Evolutionary conservation across 768 basidiomycete species (phyloP).

Genomic region (Boletus huronensis): DNA sequence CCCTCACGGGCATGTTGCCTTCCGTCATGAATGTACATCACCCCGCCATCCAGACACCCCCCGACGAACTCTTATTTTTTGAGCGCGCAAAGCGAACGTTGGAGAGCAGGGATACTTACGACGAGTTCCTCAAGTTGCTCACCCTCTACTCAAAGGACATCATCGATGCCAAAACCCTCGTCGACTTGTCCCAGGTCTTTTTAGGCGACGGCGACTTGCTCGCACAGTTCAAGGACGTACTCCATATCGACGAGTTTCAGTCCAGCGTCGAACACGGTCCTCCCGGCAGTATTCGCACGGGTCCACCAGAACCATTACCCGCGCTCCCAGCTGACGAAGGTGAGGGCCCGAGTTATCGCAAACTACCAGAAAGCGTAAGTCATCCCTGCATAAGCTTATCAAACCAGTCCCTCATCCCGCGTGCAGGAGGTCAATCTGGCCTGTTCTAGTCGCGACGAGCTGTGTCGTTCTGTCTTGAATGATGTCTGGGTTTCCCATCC

Average conservation of each 20-base stretch:
- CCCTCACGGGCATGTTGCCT: slow-evolving; percentile 27
- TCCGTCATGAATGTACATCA: slow-evolving; percentile 26
- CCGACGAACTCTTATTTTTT: slow-evolving; percentile 89
- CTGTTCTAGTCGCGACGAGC: slow-evolving; percentile 91
- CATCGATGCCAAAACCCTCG: slow-evolving; percentile 78
- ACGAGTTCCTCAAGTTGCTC: slow-evolving; percentile 93
- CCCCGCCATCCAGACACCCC: slow-evolving; percentile 36
- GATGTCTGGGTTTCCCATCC: slow-evolving; percentile 99
- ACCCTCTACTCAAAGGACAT: slow-evolving; percentile 90
- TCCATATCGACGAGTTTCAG: slow-evolving; percentile 71
- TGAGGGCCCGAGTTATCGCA: slow-evolving; percentile 92
- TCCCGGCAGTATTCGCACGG: slow-evolving; percentile 72
- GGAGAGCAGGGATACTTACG: slow-evolving; percentile 73
- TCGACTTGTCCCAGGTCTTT: slow-evolving; percentile 78
- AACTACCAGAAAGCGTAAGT: slow-evolving; percentile 83
- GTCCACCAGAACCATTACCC: slow-evolving; percentile 71
- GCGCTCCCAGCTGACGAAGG: slow-evolving; percentile 79
- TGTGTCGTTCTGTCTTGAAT: slow-evolving; percentile 94
- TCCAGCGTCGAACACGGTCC: slow-evolving; percentile 65
- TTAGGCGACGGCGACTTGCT: slow-evolving; percentile 79
- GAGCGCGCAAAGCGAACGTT: slow-evolving; percentile 84
- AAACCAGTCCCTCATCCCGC: not conserved
- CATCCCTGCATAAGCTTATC: not conserved
- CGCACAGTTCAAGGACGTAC: slow-evolving; percentile 79
- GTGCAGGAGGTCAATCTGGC: slow-evolving; percentile 80